phyloP scores from a whole-genome alignment of 2,329 filamentous ascomycete genomes.

The Cladosporium oxysporum region DNA sequence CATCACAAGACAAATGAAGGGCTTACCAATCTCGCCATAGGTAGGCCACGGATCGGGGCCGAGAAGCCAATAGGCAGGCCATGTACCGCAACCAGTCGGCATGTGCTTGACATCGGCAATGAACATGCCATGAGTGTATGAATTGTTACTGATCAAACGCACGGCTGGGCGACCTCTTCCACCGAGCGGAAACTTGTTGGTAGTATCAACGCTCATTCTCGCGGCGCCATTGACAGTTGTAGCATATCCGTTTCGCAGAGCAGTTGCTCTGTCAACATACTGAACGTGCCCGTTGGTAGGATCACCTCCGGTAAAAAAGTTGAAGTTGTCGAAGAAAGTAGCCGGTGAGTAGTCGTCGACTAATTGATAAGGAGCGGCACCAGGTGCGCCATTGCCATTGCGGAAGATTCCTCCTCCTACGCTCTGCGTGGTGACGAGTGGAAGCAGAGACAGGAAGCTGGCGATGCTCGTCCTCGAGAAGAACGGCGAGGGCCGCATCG shows the following conservation, averaged over 20 bases:
- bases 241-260: constrained; percentile 37
- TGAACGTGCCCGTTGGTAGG: constrained; percentile 39
- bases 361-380: constrained; percentile 32
- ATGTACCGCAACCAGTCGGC: constrained; percentile 42
- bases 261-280: constrained; percentile 45
- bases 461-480: constrained; percentile 28
- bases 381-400: constrained; percentile 33
- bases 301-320: constrained; percentile 36
- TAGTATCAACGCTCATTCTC: constrained; percentile 39
- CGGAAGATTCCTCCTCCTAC: constrained; percentile 31
- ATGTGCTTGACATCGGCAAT: constrained; percentile 42
- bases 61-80: constrained; percentile 46
- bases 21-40: constrained; percentile 37
- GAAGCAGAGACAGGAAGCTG: constrained; percentile 25
- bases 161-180: constrained; percentile 37
- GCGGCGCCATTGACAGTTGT: constrained; percentile 26
- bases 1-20: background rate
- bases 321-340: constrained; percentile 40
- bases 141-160: constrained; percentile 40
- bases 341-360: constrained; percentile 36
- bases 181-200: constrained; percentile 46
- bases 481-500: constrained; percentile 31
- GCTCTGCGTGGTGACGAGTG: constrained; percentile 29
- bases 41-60: constrained; percentile 43
- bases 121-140: constrained; percentile 43